Conservation (phyloP, 108 stramenopile species). For the Cyclostephanos tholiformis region DNA sequence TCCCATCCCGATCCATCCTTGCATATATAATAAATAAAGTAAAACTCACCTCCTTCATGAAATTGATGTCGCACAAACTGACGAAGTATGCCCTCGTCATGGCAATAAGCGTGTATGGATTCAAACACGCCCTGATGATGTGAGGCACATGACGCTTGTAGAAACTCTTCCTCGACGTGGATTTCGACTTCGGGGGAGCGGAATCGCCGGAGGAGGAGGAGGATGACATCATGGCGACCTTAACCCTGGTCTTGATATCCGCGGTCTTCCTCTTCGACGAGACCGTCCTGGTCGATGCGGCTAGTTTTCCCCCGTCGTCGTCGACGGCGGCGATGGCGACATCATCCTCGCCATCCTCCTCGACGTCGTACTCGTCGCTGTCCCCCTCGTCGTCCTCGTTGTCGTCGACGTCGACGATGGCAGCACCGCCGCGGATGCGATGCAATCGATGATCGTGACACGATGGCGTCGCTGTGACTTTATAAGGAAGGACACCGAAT, state of each 20-base stretch:
- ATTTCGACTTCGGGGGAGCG: conserved; percentile 32
- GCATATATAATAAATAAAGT: no score
- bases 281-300: conserved; percentile 53
- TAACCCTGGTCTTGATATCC: conserved; percentile 44
- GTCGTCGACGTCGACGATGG: conserved; percentile 8
- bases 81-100: conserved; percentile 81
- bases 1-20: no score
- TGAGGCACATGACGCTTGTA: conserved; percentile 74
- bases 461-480: neutral
- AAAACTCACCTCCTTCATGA: conserved; percentile 65
- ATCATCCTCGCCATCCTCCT: conserved; percentile 65
- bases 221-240: conserved; percentile 36
- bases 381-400: conserved; percentile 55
- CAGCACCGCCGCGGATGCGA: conserved; percentile 33
- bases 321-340: conserved; percentile 29
- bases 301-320: conserved; percentile 47
- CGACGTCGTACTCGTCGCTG: conserved; percentile 53
- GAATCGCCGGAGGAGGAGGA: conserved; percentile 17
- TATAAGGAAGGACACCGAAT: neutral
- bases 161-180: conserved; percentile 9
- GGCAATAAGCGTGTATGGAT: conserved; percentile 69
- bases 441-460: neutral
- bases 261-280: conserved; percentile 43
- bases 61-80: conserved; percentile 72
- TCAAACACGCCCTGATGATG: conserved; percentile 77